Base-by-base conservation (phyloP, 257 asterid species). In the Scutellaria barbata region DNA sequence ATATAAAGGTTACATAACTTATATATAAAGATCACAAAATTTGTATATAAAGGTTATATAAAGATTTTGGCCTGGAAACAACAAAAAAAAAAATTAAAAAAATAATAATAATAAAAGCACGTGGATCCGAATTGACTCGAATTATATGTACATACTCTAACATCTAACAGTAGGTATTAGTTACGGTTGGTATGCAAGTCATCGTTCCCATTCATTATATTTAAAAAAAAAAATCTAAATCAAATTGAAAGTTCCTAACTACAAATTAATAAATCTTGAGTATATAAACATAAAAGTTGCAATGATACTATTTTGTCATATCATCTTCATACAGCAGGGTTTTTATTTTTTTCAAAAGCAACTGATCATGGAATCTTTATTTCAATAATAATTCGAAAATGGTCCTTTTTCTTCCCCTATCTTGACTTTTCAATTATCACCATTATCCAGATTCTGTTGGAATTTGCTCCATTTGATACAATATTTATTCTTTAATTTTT, bases 381-480 rank as follows among this genome's bases (percentile, higher is more conserved):
- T 57, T 30, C 63, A 50, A 71, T 33, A 58, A 39, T 16, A 14
- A 59, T 71, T 52, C 45, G 66, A 60, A 65, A 41, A 11, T 16
- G n/a, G 13, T 51, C 20, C 13, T 30, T n/a, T 69, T 74, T 71
- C 59, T 75, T 48, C 17, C 41, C 53, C 70, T 33, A 51, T 40
- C 55, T 74, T 66, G 41, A 56, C 56, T 58, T 79, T 66, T 60
- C 66, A 61, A 7, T 59, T 30, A 51, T 41, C 71, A 69, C 74
- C 51, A 18, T 51, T 58, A 71, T 75, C 58, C 18, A 68, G 77
- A 79, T 79, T 74, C 83, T 58, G 43, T 57, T 74, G 14, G 67
- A 69, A 66, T 74, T 68, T 56, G 62, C 68, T 66, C 62, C 82
- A 45, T 73, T 53, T 73, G 46, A 61, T 68, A 66, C 53, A 63